Base-by-base conservation (phyloP, 208 protist genomes). In the Kentomonas sorsogonicus region DNA sequence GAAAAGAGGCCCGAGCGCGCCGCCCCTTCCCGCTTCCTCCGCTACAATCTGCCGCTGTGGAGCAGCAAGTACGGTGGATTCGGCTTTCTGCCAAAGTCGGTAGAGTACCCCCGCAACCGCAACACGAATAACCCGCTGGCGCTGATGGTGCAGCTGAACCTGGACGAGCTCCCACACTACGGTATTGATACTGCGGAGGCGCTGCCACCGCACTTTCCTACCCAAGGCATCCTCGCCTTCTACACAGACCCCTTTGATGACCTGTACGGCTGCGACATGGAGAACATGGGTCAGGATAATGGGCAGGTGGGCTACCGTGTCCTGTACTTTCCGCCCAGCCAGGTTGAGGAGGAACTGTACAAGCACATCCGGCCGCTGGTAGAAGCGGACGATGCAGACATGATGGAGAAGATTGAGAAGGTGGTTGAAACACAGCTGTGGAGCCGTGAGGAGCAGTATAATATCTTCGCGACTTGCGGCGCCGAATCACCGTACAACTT, bases 281-380 rank as follows among this genome's bases (percentile, higher is more conserved):
- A 18, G 10, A 18, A 29, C 31, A 26, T 16, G 0, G 26, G 18
- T 13, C 22, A 9, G 27, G n/a, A n/a, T n/a, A n/a, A n/a, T n/a
- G n/a, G n/a, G n/a, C 55, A 62, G 20, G 38, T 38, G 40, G 40
- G 38, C 20, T 69, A 53, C 25, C 53, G 56, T 20, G 46, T 69
- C 33, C 40, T 69, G 39, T 69, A 44, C 63, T 63, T 69, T 56
- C n/a, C n/a, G n/a, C n/a, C n/a, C n/a, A n/a, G n/a, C n/a, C n/a
- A n/a, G n/a, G n/a, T n/a, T n/a, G 63, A 62, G 20, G 40, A 69
- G 13, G 58, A 63, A 31, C 38, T 50, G 43, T n/a, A n/a, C n/a
- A n/a, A n/a, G n/a, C n/a, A n/a, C n/a, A n/a, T n/a, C n/a, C 41
- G 11, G 39, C 58, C 41, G 20, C n/a, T 51, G 36, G 63, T 63